Conservation (phyloP, 1,284 basidiomycete species). For the Rhodotorula mucilaginosa region DNA sequence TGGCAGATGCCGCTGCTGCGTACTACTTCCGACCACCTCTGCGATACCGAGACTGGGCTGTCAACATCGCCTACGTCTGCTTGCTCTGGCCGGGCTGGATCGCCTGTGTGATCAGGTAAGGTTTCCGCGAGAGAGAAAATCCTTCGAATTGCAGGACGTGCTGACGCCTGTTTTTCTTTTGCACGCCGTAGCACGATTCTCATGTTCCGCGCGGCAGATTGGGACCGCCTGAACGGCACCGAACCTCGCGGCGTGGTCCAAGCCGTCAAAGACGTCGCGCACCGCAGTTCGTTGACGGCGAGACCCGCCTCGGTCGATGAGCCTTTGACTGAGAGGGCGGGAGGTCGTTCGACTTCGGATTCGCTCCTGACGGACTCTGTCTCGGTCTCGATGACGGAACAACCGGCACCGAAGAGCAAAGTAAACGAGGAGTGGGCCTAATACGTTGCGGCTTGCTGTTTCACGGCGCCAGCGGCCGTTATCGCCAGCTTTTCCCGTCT, state of each 20-base stretch:
- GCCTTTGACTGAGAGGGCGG: too few species aligned
- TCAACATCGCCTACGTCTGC: constrained; percentile 31
- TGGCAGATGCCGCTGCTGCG: constrained; percentile 1
- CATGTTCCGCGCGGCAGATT: constrained; percentile 29
- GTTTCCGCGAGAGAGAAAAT: not conserved
- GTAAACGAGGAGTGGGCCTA: too few species aligned
- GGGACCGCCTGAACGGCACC: constrained; percentile 16
- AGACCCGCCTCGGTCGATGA: too few species aligned
- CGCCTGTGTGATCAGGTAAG: constrained; percentile 15
- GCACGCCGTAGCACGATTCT: constrained; percentile 14
- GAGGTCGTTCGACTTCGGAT: too few species aligned
- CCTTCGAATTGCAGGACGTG: too few species aligned
- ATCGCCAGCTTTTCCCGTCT: too few species aligned
- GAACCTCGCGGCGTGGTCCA: not conserved
- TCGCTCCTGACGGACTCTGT: too few species aligned
- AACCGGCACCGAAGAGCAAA: too few species aligned
- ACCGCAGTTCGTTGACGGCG: too few species aligned
- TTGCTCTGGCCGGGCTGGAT: constrained; percentile 26
- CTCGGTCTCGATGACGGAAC: too few species aligned
- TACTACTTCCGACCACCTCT: constrained; percentile 35
- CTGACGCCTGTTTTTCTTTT: not conserved
- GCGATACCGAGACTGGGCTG: constrained; percentile 30
- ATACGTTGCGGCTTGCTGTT: too few species aligned
- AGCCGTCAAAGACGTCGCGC: not conserved
- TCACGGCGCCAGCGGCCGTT: too few species aligned